These are phyloP conservation scores for Primulina tabacum DNA, from an alignment of 257 asterid species.

Conservation along the genomic window DNA sequence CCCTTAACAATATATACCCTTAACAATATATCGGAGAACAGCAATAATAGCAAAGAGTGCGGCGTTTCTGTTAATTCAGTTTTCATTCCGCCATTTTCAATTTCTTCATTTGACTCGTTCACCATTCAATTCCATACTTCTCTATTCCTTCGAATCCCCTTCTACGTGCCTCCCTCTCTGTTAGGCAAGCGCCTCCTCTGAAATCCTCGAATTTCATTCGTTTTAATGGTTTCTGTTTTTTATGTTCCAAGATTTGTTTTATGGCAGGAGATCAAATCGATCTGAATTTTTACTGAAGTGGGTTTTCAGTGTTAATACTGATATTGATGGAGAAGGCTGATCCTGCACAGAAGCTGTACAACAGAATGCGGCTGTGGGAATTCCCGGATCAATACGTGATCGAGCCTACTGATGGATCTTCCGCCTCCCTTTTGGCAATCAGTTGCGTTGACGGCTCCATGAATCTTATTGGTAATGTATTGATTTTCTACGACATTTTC, in stretches of 20 bases:
- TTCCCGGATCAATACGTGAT: constrained; percentile 83
- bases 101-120: neutral
- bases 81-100: neutral
- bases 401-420: constrained; percentile 89
- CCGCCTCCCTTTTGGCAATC: constrained; percentile 57
- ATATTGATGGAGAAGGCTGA: constrained; percentile 73
- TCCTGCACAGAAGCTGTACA: constrained; percentile 65
- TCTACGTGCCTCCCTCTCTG: neutral
- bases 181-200: neutral
- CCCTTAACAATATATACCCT: too few relatives aligned
- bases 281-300: constrained; percentile 8
- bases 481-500: neutral
- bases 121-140: neutral
- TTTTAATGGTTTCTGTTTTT: constrained; percentile 9
- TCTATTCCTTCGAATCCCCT: neutral
- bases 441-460: constrained; percentile 77
- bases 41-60: neutral
- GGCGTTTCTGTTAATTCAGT: neutral
- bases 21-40: neutral
- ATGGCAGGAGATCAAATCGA: constrained; percentile 20
- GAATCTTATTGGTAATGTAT: constrained; percentile 50
- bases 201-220: neutral
- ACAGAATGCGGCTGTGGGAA: constrained; percentile 90
- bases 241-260: constrained; percentile 1
- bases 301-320: constrained; percentile 21